Evolutionary conservation across 352 stramenopile genomes (phyloP).

Genomic region (Elongisporangium prolatum): DNA sequence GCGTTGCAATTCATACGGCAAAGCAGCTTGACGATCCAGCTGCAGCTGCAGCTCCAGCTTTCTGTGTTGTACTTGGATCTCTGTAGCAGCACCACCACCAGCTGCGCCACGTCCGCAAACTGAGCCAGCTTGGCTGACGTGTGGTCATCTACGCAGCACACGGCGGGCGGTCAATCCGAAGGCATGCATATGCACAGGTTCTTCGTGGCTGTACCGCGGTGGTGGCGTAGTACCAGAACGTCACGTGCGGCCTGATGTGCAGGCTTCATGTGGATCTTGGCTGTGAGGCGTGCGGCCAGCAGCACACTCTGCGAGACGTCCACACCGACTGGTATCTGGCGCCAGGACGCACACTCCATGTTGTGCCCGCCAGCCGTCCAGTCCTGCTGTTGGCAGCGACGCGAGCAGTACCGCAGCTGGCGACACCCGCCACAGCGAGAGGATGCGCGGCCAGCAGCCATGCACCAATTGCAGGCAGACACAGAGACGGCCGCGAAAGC

Average conservation of each 20-base stretch:
- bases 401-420: constrained; percentile 60
- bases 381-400: constrained; percentile 55
- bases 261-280: constrained; percentile 22
- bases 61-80: constrained; percentile 31
- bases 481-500: constrained; percentile 27
- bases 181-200: constrained; percentile 1
- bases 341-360: constrained; percentile 47
- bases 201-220: constrained; percentile 17
- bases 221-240: constrained; percentile 38
- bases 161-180: constrained; percentile 1
- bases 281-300: constrained; percentile 40
- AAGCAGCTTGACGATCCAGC: constrained; percentile 46
- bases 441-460: constrained; percentile 12
- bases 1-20: constrained; percentile 77
- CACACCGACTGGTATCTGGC: constrained; percentile 15
- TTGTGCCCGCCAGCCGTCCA: constrained; percentile 39
- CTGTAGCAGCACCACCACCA: constrained; percentile 49
- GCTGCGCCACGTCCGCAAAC: constrained; percentile 52
- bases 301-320: constrained; percentile 41
- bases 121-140: constrained; percentile 21
- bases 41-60: constrained; percentile 24
- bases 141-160: constrained; percentile 30
- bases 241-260: background rate
- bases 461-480: constrained; percentile 50
- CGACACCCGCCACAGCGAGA: constrained; percentile 53